A percentile compares a stretch with the other conserved stretches of the same genome.
Conservation (phyloP, 805 yeast genomes). For the Kockiozyma suomiensis region DNA sequence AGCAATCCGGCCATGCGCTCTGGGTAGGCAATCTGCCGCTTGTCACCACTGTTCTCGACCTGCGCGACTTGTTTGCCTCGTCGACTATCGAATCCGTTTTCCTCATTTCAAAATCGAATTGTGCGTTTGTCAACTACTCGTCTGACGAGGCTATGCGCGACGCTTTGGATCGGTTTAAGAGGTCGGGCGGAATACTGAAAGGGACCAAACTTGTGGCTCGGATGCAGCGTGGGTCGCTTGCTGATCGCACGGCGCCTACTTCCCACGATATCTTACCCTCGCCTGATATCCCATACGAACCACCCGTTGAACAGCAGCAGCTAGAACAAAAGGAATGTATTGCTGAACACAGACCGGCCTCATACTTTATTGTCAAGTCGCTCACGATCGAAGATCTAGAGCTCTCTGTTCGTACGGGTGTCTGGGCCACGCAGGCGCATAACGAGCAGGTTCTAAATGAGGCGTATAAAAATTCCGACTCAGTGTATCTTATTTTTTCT, state of each 20-base stretch:
- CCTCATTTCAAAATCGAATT: conserved; percentile 46
- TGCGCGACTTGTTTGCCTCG: conserved; percentile 45
- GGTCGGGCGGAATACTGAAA: conserved; percentile 40
- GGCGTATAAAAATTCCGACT: conserved; percentile 42
- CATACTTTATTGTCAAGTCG: conserved; percentile 48
- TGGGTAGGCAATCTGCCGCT: conserved; percentile 52
- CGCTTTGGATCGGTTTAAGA: conserved; percentile 38
- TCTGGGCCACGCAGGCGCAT: conserved; percentile 49
- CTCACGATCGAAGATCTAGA: conserved; percentile 45
- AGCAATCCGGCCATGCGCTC: conserved; percentile 46
- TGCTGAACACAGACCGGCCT: conserved; percentile 22
- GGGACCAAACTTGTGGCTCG: conserved; percentile 44
- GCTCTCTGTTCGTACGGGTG: conserved; percentile 41
- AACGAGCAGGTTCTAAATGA: conserved; percentile 45
- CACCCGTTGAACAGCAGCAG: neutral
- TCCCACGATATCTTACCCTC: neutral
- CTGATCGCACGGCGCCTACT: conserved; percentile 27
- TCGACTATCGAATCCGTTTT: conserved; percentile 45
- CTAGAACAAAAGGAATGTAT: neutral
- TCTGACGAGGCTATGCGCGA: conserved; percentile 40
- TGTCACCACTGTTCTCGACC: conserved; percentile 42
- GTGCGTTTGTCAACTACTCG: conserved; percentile 48
- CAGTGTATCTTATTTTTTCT: conserved; percentile 46
- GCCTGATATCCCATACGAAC: neutral
- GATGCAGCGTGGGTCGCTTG: conserved; percentile 32